Evolutionary conservation across 805 yeast species (phyloP), one percentile per base, ranked within the genome.

Genomic region (Saccharomycopsis amapae): DNA sequence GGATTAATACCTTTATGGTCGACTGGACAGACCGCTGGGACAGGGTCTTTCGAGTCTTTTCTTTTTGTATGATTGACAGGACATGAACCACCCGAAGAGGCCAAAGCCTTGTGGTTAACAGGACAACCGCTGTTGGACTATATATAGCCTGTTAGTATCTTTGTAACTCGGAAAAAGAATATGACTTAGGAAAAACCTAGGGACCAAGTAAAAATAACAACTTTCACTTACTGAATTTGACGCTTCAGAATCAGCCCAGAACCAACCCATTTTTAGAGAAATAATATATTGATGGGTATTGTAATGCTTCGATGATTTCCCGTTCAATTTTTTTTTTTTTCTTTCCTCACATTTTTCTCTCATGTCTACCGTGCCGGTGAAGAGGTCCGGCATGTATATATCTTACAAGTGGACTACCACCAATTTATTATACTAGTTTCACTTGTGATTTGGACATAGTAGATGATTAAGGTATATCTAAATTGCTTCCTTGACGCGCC

Each of bases 221-320:
- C n/a, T n/a, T n/a, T n/a, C n/a, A n/a, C n/a, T n/a, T n/a, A n/a
- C n/a, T 28, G 40, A 25, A 17, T 19, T 24, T 25, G 33, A 17
- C 5, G 44, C 51, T 18, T 52, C 49, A 19, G 46, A 45, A 44
- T 71, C 78, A 37, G 90, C 82, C 96, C 96, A 87, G 61, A 87
- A 85, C 86, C 93, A 85, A 55, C 95, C 96, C 96, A 85, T 85
- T 25, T 30, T 45, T 5, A 10, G 9, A 19, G 6, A 22, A 15
- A 9, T 22, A 19, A 20, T 15, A 32, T n/a, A 32, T 10, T 32
- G 6, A 6, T 9, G 12, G 6, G 17, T 32, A 32, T 9, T 32
- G 5, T 20, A 36, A 36, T 15, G 5, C 19, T 36, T 19, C 20
- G 13, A 19, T 12, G 24, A 36, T 12, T 36, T 18, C 15, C 6